Evolutionary conservation across 176 grass and related monocot species (phyloP).

Genomic region (Oropetium thomaeum): DNA sequence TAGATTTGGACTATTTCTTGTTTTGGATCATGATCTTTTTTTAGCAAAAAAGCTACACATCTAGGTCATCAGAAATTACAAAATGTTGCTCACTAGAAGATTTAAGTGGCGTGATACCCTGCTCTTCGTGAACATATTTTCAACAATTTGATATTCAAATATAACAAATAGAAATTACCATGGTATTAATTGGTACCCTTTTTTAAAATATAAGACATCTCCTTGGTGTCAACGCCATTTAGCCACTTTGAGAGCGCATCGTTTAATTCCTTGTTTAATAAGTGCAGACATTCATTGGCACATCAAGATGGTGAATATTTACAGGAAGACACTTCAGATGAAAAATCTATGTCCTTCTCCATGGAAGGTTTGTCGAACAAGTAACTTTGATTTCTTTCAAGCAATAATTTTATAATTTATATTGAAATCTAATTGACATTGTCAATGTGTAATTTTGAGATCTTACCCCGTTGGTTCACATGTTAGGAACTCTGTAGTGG

Average conservation of each 20-base stretch:
- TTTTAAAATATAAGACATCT: not conserved
- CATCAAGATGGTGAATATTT: not conserved
- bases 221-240: not conserved
- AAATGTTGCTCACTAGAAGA: not conserved
- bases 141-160: not conserved
- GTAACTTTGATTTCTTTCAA: not conserved
- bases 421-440: not conserved
- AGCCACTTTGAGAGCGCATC: not conserved
- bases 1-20: not conserved
- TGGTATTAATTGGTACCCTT: not conserved
- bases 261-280: constrained; percentile 1
- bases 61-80: not conserved
- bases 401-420: not conserved
- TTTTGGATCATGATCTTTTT: not conserved
- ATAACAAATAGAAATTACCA: not conserved
- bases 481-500: not conserved
- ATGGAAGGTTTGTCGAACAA: not conserved
- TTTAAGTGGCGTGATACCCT: not conserved
- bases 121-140: not conserved
- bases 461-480: not conserved
- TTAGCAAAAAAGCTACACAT: constrained; percentile 24
- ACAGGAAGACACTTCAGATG: not conserved
- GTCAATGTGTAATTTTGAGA: not conserved
- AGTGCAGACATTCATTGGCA: not conserved
- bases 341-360: not conserved